Base-by-base conservation (phyloP, 495 filamentous ascomycete genomes). In the Terfezia claveryi region DNA sequence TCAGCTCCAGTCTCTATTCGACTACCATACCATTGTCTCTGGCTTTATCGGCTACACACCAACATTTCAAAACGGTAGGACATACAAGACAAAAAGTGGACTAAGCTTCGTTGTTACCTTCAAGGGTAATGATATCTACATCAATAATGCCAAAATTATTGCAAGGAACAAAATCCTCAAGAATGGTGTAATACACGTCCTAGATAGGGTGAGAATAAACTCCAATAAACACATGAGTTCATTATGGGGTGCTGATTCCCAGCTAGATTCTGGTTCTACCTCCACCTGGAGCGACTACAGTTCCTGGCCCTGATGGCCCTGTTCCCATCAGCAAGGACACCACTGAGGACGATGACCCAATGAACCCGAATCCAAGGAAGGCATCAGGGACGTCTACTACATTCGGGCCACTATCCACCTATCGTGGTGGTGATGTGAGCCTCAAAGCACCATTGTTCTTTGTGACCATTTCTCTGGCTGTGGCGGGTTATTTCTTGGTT, bases 121-220 rank as follows among this genome's bases (percentile, higher is more conserved):
- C 11, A n/a, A 7, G 27, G 41, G 44, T 8, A 58, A 44, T 6
- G 54, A 61, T 14, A 36, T 37, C 27, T 62, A 49, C 55, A 50
- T 62, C 49, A 58, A 58, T 17, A 50, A 54, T 20, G 59, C 59
- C 20, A 54, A 49, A 27, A 60, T 62, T 54, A 49, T 60, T 9
- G 38, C 2, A n/a, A 3, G 37, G 10, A 36, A 62, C 32, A 36
- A 54, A 12, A 61, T 62, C 36, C 11, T 36, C 11, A 32, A 16
- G 7, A 57, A 60, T 55, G 59, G 59, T n/a, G 59, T 62, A 1
- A 54, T 51, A 9, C 59, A 62, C 17, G 54, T 62, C 12, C 14
- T 62, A 37, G 59, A 62, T 49, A 59, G 46, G 37, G 52, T 56
- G 20, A 20, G 20, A 2, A 20, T 20, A 20, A 20, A 20, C 41